Evolutionary conservation across 2,329 filamentous ascomycete species (phyloP), one percentile per base, ranked within the genome.

Genomic region (Pseudocercospora fijiensis): DNA sequence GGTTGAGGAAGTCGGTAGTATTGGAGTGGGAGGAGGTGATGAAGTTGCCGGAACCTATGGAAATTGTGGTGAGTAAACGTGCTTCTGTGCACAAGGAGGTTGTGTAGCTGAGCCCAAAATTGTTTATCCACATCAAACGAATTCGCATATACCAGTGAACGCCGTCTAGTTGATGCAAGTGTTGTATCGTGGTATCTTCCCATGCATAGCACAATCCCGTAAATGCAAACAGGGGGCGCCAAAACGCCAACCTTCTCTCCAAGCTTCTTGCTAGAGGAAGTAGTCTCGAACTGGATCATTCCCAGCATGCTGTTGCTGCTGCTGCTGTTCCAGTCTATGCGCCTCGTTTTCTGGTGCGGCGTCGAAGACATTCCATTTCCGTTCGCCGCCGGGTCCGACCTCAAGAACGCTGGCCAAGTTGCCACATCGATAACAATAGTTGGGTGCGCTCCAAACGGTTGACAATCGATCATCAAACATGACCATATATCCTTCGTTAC

Each of bases 391-490:
- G 75, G 96, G 92, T 76, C 92, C 94, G 63, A 99, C 95, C 79
- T 99, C 95, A 41, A 99, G 84, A 52, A 99, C 95, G 77, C 92
- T 96, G 8, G 95, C 95, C 86, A 98, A 89, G 77, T 99, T 99
- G 53, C 95, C 95, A 79, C 95, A 99, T 33, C 81, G 75, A 70
- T 83, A 83, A 72, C 84, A 86, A 74, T 86, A 86, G 65, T 86
- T 99, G 1, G 95, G 95, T 4, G 95, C 95, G 76, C 92, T 97
- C 95, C 95, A 99, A 6, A 99, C 95, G 0, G 95, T 99, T 77
- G 92, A 96, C 41, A 99, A 81, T 16, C 90, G 86, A 78, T 98
- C 94, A 73, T 98, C 94, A 77, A 96, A 99, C 16, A 99, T 86
- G 53, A 98, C 90, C 79, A 98, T 95, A 77, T 94, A 99, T 0